Base-by-base conservation (phyloP, 2,329 filamentous ascomycete species). In the Bisporella sp. region DNA sequence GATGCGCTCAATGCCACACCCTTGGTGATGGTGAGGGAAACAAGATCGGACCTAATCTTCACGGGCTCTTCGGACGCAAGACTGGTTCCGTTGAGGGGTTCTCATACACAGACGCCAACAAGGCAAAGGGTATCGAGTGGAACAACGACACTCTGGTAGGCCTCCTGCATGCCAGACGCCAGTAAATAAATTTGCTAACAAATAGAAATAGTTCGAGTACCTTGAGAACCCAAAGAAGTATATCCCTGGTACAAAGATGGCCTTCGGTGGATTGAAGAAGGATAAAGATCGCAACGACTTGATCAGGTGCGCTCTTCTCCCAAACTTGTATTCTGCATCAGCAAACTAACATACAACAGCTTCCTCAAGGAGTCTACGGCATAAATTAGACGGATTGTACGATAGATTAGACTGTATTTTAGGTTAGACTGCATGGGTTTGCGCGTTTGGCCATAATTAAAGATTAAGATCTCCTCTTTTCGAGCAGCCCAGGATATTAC, bases 221-320 rank as follows among this genome's bases (percentile, higher is more conserved):
- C 91, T 99, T 68, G 93, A 99, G 84, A 97, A 97, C 87, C 93
- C 93, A 77, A 99, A 99, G 87, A 97, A 97, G 83, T 99, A 91
- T 84, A 96, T 99, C 61, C 93, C 93, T 64, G 93, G 93, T 65
- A 99, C 93, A 78, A 99, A 97, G 89, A 99, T 99, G 93, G 93
- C 93, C 67, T 99, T 97, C 71, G 93, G 93, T 77, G 93, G 93
- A 73, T 83, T 99, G 70, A 99, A 99, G 91, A 99, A 99, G 89
- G 82, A 84, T 70, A 97, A 97, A 88, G 93, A 97, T 79, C 84
- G 93, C 73, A 96, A 97, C 73, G 92, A 99, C 75, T 81, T 99
- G 67, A 96, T 99, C 83, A 90, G 89, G 86, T 92, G 87, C 66
- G 86, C 81, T 41, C 29, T n/a, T 12, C 6, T 32, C 8, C 28